phyloP scores from a whole-genome alignment of 306 rosid genomes.

The Corylus avellana region DNA sequence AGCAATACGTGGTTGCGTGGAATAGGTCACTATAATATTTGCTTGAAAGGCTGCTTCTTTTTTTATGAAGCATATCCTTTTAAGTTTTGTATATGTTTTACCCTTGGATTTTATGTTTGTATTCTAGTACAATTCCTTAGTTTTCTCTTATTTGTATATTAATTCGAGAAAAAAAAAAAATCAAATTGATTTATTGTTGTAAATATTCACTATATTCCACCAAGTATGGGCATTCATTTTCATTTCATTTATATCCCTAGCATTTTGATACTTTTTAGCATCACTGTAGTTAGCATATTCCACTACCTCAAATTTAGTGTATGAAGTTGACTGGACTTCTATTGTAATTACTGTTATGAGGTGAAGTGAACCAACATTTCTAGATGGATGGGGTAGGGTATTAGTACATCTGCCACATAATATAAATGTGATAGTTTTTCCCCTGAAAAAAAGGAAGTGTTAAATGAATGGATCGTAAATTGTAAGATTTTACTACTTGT shows the following conservation, averaged over 20 bases:
- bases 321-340: neutral
- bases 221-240: neutral
- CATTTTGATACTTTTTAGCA: too few species aligned
- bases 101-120: conserved; percentile 13
- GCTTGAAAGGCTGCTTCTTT: conserved; percentile 21
- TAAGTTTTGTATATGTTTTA: conserved; percentile 8
- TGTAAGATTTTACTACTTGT: too few species aligned
- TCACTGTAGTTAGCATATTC: too few species aligned
- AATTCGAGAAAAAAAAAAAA: neutral
- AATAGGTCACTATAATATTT: conserved; percentile 20
- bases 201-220: neutral
- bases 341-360: neutral
- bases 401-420: too few species aligned
- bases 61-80: conserved; percentile 28
- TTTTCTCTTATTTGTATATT: conserved; percentile 4
- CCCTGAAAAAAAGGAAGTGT: too few species aligned
- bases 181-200: conserved; percentile 8
- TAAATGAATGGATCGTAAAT: too few species aligned
- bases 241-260: neutral
- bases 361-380: neutral
- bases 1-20: conserved; percentile 19
- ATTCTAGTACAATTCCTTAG: conserved; percentile 29
- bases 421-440: too few species aligned
- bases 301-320: neutral
- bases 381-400: too few species aligned